A percentile compares a stretch with the other conserved stretches of the same genome.
phyloP scores from a whole-genome alignment of 768 basidiomycete genomes.

The Nidularia sp. region DNA sequence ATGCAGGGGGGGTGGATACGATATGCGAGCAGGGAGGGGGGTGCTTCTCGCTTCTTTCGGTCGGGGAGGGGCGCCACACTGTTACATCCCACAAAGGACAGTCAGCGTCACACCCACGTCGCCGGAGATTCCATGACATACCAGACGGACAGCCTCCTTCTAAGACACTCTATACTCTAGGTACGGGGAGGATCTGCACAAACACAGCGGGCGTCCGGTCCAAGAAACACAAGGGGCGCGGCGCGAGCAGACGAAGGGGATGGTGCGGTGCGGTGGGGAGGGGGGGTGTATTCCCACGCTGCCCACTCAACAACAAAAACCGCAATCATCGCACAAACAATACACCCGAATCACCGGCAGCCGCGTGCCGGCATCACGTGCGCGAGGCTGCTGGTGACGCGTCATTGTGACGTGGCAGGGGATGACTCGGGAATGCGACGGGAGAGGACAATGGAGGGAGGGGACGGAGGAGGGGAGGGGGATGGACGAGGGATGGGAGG shows the following conservation, averaged over 20 bases:
- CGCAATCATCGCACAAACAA: too few relatives aligned
- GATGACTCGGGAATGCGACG: background rate
- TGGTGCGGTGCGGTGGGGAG: too few relatives aligned
- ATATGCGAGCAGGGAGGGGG: background rate
- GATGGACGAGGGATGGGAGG: too few relatives aligned
- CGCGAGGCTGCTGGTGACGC: background rate
- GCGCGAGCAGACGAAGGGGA: too few relatives aligned
- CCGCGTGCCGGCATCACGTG: background rate
- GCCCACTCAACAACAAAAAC: background rate
- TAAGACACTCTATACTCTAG: too few relatives aligned
- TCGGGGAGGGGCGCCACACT: background rate
- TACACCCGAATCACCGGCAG: background rate
- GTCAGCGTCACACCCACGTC: background rate
- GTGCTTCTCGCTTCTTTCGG: background rate
- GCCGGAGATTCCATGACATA: too few relatives aligned
- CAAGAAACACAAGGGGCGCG: too few relatives aligned
- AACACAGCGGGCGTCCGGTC: too few relatives aligned
- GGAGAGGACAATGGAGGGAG: background rate
- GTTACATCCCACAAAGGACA: background rate
- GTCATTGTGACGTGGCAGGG: background rate
- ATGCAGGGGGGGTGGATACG: background rate
- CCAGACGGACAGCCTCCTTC: too few relatives aligned
- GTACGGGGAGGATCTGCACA: too few relatives aligned
- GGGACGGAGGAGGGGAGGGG: background rate
- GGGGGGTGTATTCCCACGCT: background rate